phyloP scores from a whole-genome alignment of 176 grass and related monocot species.

The bread wheat (Triticum aestivum) region DNA sequence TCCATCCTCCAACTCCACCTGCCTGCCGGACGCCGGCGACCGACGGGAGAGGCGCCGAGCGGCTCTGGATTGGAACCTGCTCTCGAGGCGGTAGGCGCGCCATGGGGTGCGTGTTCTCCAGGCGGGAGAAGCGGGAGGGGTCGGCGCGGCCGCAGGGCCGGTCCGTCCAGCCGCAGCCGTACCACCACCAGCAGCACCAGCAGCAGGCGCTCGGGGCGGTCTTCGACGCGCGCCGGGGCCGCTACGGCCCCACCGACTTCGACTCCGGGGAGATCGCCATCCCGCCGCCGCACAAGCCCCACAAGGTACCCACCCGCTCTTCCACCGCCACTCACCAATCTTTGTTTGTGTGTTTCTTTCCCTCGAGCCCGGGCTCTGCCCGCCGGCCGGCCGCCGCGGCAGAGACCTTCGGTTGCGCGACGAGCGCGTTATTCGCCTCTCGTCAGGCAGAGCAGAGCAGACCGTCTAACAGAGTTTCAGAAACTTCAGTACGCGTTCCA shows the following conservation, averaged over 20 bases:
- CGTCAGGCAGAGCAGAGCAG: background rate
- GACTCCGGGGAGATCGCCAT: conserved; percentile 73
- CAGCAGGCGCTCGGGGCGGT: background rate
- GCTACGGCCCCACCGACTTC: conserved; percentile 33
- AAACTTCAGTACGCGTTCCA: background rate
- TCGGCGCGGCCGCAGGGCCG: background rate
- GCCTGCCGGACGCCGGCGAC: background rate
- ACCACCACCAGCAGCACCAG: background rate
- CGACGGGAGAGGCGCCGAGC: background rate
- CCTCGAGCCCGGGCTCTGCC: background rate
- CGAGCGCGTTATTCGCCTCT: background rate
- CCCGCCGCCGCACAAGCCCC: conserved; percentile 45
- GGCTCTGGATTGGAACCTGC: background rate
- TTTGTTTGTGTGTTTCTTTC: background rate
- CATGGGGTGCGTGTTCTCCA: conserved; percentile 77
- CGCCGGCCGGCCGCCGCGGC: background rate
- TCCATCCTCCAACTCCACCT: background rate
- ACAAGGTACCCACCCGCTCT: conserved; percentile 43
- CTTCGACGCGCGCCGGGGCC: conserved; percentile 29
- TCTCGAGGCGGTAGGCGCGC: background rate
- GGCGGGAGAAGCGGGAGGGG: background rate
- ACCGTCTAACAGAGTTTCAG: background rate
- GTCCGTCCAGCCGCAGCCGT: background rate
- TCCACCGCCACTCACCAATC: too few species aligned
- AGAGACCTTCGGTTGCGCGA: background rate